A percentile compares a stretch with the other conserved stretches of the same genome.
These are phyloP conservation scores for Clonostachys rhizophaga DNA, from an alignment of 2,329 filamentous ascomycete species.

Conservation along the genomic window DNA sequence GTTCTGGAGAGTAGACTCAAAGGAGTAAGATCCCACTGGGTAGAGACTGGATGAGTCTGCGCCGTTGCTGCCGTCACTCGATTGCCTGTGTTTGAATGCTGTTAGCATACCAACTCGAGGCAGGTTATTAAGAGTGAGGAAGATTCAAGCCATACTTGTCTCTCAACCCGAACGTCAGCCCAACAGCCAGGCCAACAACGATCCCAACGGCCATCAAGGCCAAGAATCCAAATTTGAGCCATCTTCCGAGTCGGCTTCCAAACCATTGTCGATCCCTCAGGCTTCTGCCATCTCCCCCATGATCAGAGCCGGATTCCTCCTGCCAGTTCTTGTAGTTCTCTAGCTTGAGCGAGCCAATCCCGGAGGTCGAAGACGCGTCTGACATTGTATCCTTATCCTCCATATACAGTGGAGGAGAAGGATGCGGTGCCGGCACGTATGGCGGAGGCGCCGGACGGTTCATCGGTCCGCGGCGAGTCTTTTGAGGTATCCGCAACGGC, in stretches of 20 bases:
- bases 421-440: not conserved
- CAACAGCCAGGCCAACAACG: constrained; percentile 29
- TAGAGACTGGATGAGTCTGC: constrained; percentile 27
- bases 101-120: not conserved
- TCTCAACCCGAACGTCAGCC: constrained; percentile 31
- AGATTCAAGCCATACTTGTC: constrained; percentile 19
- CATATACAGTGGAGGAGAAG: not conserved
- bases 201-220: constrained; percentile 20
- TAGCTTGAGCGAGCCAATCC: not conserved
- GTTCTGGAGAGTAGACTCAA: constrained; percentile 52
- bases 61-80: constrained; percentile 1
- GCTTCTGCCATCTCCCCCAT: not conserved
- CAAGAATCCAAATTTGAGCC: constrained; percentile 23
- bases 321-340: not conserved
- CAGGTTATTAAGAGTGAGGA: not conserved
- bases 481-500: constrained; percentile 20
- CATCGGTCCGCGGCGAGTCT: constrained; percentile 10
- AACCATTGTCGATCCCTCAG: constrained; percentile 1
- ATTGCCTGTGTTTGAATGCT: not conserved
- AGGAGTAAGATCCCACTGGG: constrained; percentile 57
- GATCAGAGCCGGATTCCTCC: not conserved
- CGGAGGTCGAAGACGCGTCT: not conserved
- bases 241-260: constrained; percentile 10
- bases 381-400: not conserved
- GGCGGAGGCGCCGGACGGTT: constrained; percentile 1